phyloP scores from a whole-genome alignment of 176 grass and related monocot genomes.

The Pontederia paniculata region DNA sequence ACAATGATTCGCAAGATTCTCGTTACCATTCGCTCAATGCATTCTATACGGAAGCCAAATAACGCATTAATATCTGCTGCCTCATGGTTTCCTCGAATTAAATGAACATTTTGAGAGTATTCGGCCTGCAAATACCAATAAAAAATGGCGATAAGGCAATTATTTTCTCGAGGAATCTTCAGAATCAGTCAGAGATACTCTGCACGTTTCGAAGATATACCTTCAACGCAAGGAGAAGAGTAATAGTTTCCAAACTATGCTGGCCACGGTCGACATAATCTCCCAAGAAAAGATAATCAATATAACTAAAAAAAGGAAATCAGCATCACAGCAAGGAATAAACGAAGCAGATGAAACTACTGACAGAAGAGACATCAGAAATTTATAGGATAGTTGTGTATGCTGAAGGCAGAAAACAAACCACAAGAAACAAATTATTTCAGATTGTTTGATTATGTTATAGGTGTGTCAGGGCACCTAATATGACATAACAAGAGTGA shows the following conservation, averaged over 20 bases:
- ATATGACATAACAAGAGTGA: no score
- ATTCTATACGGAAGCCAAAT: slow-evolving; percentile 97
- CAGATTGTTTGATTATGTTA: background rate
- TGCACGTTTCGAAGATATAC: slow-evolving; percentile 27
- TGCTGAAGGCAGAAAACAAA: background rate
- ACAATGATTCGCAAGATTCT: background rate
- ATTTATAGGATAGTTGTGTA: background rate
- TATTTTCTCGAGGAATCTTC: no score
- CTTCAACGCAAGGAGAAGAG: slow-evolving; percentile 98
- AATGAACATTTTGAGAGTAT: slow-evolving; percentile 84
- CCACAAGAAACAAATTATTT: no score
- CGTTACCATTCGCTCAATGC: slow-evolving; percentile 95
- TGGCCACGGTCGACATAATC: slow-evolving; percentile 99
- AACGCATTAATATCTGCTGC: slow-evolving; percentile 98
- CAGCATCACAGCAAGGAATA: background rate
- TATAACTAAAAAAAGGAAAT: slow-evolving; percentile 55
- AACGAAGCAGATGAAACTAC: background rate
- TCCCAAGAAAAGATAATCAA: slow-evolving; percentile 99
- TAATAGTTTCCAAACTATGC: slow-evolving; percentile 98
- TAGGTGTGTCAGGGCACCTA: no score
- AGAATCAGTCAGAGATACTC: background rate
- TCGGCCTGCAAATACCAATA: slow-evolving; percentile 50
- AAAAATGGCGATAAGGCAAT: background rate
- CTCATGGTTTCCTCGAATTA: slow-evolving; percentile 99
- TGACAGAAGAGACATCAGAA: background rate